A percentile compares a stretch with the other conserved stretches of the same genome.
These are phyloP conservation scores for Beauveria sp. DNA, from an alignment of 2,329 filamentous ascomycete species.

Conservation along the genomic window DNA sequence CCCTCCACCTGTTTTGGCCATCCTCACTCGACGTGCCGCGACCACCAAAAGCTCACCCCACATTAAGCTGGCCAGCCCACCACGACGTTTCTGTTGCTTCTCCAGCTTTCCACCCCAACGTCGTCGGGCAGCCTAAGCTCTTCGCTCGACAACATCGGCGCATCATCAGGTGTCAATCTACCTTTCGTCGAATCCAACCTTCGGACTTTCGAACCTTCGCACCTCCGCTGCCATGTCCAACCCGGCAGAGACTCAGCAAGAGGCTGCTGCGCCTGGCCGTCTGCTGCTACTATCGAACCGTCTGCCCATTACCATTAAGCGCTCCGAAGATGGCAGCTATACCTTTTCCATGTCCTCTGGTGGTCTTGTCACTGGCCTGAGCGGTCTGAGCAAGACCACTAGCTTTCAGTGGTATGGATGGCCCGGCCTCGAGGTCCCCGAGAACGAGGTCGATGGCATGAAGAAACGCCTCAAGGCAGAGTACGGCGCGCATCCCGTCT, in stretches of 20 bases:
- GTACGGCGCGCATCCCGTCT: conserved; percentile 84
- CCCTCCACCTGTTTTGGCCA: neutral
- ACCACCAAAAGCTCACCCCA: conserved; percentile 2
- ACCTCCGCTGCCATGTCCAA: conserved; percentile 26
- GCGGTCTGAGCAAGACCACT: conserved; percentile 83
- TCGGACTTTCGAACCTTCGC: too few species aligned
- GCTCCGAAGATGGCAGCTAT: conserved; percentile 84
- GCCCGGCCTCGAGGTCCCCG: conserved; percentile 88
- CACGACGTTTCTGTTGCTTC: neutral
- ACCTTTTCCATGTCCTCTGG: conserved; percentile 95
- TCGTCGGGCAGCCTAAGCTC: neutral
- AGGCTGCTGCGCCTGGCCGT: conserved; percentile 33
- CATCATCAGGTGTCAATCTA: neutral
- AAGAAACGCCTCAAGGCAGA: conserved; percentile 75
- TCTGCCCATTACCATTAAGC: conserved; percentile 93
- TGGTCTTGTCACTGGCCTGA: conserved; percentile 87
- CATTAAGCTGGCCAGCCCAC: conserved; percentile 1
- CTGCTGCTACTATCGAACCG: conserved; percentile 90
- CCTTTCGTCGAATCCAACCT: neutral
- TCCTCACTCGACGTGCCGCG: neutral
- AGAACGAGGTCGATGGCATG: conserved; percentile 68
- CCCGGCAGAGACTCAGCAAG: conserved; percentile 25
- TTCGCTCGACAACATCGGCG: neutral
- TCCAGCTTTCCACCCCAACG: conserved; percentile 1
- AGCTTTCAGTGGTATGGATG: conserved; percentile 98